These are phyloP conservation scores for Patellaria atrata DNA, from an alignment of 495 filamentous ascomycete genomes.

Conservation along the genomic window DNA sequence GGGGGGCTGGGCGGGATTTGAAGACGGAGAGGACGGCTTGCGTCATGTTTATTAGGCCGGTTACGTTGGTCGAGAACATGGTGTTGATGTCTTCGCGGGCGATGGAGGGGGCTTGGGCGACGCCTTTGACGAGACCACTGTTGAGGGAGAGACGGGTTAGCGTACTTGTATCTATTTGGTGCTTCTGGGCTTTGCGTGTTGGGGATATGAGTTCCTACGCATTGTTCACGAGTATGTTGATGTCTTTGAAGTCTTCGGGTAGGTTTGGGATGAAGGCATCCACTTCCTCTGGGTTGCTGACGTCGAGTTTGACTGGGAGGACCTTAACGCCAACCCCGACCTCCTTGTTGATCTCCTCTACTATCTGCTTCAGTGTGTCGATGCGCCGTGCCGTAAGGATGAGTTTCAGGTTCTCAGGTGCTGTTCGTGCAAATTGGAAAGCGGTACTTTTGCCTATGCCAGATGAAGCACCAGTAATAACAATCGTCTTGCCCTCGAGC, in stretches of 20 bases:
- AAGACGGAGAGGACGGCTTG: conserved; percentile 80
- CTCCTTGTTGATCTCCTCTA: conserved; percentile 61
- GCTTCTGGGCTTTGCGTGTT: background rate
- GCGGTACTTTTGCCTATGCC: conserved; percentile 82
- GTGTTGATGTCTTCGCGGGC: conserved; percentile 63
- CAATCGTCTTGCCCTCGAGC: conserved; percentile 83
- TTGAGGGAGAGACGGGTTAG: background rate
- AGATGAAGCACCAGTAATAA: conserved; percentile 86
- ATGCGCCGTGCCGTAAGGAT: conserved; percentile 76
- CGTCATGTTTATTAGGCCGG: conserved; percentile 91
- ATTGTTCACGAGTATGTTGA: conserved; percentile 92
- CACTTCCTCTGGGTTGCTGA: conserved; percentile 67
- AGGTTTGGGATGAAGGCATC: conserved; percentile 55
- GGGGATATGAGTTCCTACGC: conserved; percentile 45
- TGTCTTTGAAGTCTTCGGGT: conserved; percentile 70
- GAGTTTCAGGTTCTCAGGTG: conserved; percentile 66
- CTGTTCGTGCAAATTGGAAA: conserved; percentile 79
- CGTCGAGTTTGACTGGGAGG: conserved; percentile 69
- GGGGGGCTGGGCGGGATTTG: conserved; percentile 63
- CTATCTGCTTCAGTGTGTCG: conserved; percentile 62
- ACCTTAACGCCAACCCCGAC: conserved; percentile 72
- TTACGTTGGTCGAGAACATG: conserved; percentile 91
- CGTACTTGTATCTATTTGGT: background rate
- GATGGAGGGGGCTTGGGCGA: conserved; percentile 78
- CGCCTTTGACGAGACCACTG: conserved; percentile 75